These are phyloP conservation scores for Nepenthes mirabilis DNA, from an alignment of 148 eudicot species.

Conservation along the genomic window DNA sequence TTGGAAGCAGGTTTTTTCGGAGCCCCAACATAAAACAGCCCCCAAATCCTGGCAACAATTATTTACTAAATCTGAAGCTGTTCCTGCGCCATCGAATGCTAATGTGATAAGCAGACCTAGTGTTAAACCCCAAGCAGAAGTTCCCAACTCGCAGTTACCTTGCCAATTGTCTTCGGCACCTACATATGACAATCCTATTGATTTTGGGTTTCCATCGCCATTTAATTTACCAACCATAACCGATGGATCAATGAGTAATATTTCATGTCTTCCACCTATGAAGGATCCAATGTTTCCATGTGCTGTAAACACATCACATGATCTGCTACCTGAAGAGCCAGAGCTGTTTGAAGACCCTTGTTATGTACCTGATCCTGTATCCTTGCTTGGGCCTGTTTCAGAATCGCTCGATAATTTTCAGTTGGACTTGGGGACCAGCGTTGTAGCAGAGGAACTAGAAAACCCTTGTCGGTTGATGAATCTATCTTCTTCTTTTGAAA, in stretches of 20 bases:
- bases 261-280: constrained; percentile 35
- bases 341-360: constrained; percentile 98
- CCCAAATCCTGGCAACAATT: constrained; percentile 94
- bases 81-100: constrained; percentile 33
- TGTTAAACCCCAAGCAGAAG: constrained; percentile 47
- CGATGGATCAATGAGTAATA: constrained; percentile 30
- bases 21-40: constrained; percentile 44
- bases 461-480: constrained; percentile 35
- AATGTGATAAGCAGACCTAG: constrained; percentile 75
- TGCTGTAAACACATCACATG: constrained; percentile 31
- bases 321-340: constrained; percentile 65
- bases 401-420: constrained; percentile 89
- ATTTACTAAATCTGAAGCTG: constrained; percentile 55
- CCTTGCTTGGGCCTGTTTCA: constrained; percentile 93
- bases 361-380: constrained; percentile 85
- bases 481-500: constrained; percentile 33
- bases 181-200: constrained; percentile 70
- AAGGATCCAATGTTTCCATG: constrained; percentile 48
- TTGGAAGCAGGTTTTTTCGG: constrained; percentile 50
- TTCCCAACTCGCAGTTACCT: constrained; percentile 31
- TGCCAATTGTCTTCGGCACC: constrained; percentile 25
- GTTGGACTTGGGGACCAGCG: constrained; percentile 57
- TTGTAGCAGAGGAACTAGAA: constrained; percentile 39
- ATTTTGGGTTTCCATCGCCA: constrained; percentile 48
- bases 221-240: constrained; percentile 54